Percentiles rank a stretch among this genome's conserved stretches.
These are phyloP conservation scores for Prinsepia uniflora DNA, from an alignment of 306 rosid species.

Conservation along the genomic window DNA sequence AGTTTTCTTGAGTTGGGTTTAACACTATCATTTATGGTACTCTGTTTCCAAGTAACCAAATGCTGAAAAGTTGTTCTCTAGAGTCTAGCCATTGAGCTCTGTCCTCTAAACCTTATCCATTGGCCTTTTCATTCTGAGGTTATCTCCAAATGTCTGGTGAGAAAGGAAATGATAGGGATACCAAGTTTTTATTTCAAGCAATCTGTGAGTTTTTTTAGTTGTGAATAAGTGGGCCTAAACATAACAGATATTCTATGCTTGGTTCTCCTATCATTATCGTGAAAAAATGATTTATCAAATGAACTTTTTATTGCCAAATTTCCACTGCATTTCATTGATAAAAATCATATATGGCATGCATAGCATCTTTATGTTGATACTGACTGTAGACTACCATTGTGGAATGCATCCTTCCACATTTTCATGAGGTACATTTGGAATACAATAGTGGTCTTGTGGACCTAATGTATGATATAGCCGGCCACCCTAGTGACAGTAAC, in stretches of 20 bases:
- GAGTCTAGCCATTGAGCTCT: not conserved
- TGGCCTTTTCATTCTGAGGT: not conserved
- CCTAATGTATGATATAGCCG: not conserved
- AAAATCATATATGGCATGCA: not conserved
- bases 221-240: no score
- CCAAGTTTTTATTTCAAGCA: no score
- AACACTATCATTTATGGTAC: not conserved
- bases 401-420: conserved; percentile 8
- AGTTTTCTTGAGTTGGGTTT: not conserved
- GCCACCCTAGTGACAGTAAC: not conserved
- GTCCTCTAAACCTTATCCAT: not conserved
- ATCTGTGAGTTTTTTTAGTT: no score
- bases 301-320: conserved; percentile 9
- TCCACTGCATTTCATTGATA: no score
- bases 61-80: not conserved
- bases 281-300: not conserved
- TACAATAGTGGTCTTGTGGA: not conserved
- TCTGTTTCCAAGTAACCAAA: not conserved
- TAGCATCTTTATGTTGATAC: conserved; percentile 1
- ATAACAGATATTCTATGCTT: no score
- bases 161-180: no score
- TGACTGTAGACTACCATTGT: not conserved
- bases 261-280: no score
- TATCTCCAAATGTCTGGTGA: no score
- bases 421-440: not conserved